phyloP scores from a whole-genome alignment of 2,329 filamentous ascomycete genomes.

The Arthrobotrys sinensis region DNA sequence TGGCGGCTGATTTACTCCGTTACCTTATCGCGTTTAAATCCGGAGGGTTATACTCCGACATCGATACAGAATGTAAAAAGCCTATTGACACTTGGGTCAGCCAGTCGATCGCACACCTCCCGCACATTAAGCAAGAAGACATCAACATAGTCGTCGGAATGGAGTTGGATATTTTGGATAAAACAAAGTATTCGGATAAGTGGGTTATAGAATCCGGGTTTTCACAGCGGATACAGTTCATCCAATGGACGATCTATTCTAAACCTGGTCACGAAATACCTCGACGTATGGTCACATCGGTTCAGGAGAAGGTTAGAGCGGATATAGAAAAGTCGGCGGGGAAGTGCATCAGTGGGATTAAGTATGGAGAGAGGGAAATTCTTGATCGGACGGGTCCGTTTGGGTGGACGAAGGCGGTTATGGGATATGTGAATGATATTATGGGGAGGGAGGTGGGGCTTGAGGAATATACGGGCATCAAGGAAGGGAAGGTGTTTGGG shows the following conservation, averaged over 20 bases:
- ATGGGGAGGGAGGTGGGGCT: conserved; percentile 15
- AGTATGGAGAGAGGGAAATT: conserved; percentile 25
- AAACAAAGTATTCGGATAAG: conserved; percentile 25
- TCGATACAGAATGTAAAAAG: conserved; percentile 49
- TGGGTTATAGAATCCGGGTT: conserved; percentile 39
- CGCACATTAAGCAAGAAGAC: conserved; percentile 3
- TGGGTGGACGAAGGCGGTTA: conserved; percentile 31
- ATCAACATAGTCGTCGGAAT: conserved; percentile 49
- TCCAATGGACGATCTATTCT: conserved; percentile 49
- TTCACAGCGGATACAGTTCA: conserved; percentile 35
- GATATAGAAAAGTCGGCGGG: conserved; percentile 24
- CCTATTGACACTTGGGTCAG: conserved; percentile 42
- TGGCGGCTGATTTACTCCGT: conserved; percentile 47
- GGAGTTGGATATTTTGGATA: conserved; percentile 49
- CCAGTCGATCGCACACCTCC: conserved; percentile 1
- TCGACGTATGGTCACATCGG: conserved; percentile 37
- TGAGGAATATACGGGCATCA: conserved; percentile 35
- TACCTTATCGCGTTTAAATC: conserved; percentile 48
- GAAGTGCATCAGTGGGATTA: neutral
- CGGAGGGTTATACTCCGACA: conserved; percentile 52
- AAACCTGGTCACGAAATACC: conserved; percentile 52
- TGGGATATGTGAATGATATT: conserved; percentile 40
- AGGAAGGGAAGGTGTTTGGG: conserved; percentile 38
- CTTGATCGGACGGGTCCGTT: conserved; percentile 38
- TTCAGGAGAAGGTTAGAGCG: conserved; percentile 23